Conservation (phyloP, 331 rosid species). For the Ulmus americana region DNA sequence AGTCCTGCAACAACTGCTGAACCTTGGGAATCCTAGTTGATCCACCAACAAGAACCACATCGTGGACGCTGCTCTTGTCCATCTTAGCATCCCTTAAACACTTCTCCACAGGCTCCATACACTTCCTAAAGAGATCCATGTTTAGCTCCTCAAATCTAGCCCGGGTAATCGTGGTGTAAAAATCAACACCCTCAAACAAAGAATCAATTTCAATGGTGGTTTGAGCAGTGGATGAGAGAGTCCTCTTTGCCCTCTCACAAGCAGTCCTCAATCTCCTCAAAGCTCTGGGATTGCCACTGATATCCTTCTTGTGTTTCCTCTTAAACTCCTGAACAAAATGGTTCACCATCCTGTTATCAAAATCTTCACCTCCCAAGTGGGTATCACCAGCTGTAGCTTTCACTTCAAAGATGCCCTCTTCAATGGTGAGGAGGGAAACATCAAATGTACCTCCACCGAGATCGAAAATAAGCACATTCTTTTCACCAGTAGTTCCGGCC, state of each 20-base stretch:
- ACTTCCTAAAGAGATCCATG: constrained; percentile 69
- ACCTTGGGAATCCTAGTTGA: constrained; percentile 75
- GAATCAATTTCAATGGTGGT: constrained; percentile 77
- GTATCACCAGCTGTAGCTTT: constrained; percentile 77
- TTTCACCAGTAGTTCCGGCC: constrained; percentile 37
- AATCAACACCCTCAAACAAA: constrained; percentile 62
- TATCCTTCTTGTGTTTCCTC: constrained; percentile 65
- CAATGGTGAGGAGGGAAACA: constrained; percentile 69
- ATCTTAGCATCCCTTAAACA: constrained; percentile 75
- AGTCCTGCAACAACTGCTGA: constrained; percentile 64
- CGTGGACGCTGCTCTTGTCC: constrained; percentile 66
- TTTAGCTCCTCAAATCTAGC: constrained; percentile 72
- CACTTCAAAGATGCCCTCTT: constrained; percentile 72
- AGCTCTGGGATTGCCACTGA: constrained; percentile 62
- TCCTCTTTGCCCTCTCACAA: constrained; percentile 82
- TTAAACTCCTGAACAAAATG: constrained; percentile 77
- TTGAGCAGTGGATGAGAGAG: constrained; percentile 65
- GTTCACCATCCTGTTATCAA: constrained; percentile 66
- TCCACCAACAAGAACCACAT: constrained; percentile 79
- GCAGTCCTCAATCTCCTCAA: constrained; percentile 65
- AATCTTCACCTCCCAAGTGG: constrained; percentile 78
- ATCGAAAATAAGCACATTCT: constrained; percentile 64
- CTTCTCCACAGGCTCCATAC: constrained; percentile 69
- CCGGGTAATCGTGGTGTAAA: constrained; percentile 56
- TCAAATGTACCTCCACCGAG: constrained; percentile 84